Evolutionary conservation across 805 yeast genomes (phyloP).

Genomic region (Candida ortonii): DNA sequence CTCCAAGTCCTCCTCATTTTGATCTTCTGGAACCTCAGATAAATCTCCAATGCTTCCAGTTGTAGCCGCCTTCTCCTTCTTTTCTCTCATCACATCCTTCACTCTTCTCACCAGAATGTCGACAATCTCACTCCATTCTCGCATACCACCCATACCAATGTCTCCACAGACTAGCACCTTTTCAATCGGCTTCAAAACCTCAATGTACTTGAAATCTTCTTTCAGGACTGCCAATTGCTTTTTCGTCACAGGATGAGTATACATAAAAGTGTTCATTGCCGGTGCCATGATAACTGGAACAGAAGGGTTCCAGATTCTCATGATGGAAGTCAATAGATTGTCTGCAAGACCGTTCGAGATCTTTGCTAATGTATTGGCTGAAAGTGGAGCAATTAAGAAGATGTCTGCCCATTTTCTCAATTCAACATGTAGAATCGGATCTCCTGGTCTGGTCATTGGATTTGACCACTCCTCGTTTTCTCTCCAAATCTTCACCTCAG

Average conservation of each 20-base stretch:
- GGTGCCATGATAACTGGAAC: slow-evolving; percentile 91
- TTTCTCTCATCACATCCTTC: slow-evolving; percentile 57
- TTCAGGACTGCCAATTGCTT: slow-evolving; percentile 71
- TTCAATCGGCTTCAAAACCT: slow-evolving; percentile 90
- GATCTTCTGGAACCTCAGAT: slow-evolving; percentile 40
- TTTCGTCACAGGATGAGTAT: slow-evolving; percentile 84
- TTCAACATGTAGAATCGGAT: slow-evolving; percentile 94
- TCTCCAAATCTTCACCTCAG: slow-evolving; percentile 83
- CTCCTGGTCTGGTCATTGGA: slow-evolving; percentile 67
- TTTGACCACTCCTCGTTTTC: slow-evolving; percentile 88
- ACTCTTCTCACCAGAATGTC: slow-evolving; percentile 75
- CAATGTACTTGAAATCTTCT: slow-evolving; percentile 95
- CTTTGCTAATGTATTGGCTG: slow-evolving; percentile 90
- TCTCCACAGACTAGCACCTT: slow-evolving; percentile 95
- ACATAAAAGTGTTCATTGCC: slow-evolving; percentile 91
- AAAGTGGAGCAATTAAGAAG: slow-evolving; percentile 86
- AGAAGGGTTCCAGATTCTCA: slow-evolving; percentile 93
- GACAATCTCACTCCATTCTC: slow-evolving; percentile 94
- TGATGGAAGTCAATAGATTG: slow-evolving; percentile 82
- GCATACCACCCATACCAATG: slow-evolving; percentile 99
- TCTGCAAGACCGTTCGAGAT: slow-evolving; percentile 90
- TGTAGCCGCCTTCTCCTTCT: slow-evolving; percentile 44
- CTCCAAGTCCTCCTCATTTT: slow-evolving; percentile 37
- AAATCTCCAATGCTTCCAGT: slow-evolving; percentile 41
- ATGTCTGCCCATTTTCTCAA: slow-evolving; percentile 96